Base-by-base conservation (phyloP, 139 green algal genomes). In the Micromonas commoda region DNA sequence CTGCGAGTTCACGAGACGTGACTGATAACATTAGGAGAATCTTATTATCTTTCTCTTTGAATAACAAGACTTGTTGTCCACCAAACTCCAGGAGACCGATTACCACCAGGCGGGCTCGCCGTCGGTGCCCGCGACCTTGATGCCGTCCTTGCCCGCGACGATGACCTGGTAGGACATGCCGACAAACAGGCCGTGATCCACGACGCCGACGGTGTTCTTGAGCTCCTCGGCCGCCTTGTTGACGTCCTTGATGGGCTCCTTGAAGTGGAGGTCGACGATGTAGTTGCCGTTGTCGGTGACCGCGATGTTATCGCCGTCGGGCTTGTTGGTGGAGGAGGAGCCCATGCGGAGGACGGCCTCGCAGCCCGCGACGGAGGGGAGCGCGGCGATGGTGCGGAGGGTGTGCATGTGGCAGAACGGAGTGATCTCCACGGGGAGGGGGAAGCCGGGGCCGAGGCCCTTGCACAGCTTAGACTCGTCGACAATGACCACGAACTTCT, bases 251-350 rank as follows among this genome's bases (percentile, higher is more conserved):
- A 88, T 88, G 29, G 83, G 80, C 61, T 53, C 24, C 67, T 94
- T 65, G 77, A 99, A 98, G 90, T 98, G 97, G 24, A 99, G 89
- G 86, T 99, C 95, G 1, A 99, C 92, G 60, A 99, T 99, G 88
- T 96, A 99, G 91, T 99, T 99, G 80, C 68, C 81, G 90, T 99
- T 99, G 87, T 99, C 95, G 3, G 95, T 98, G 20, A 99, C 93
- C 70, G 98, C 98, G 1, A 90, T 88, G 83, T 96, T 92, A 83
- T 96, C 95, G 53, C 92, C 93, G 23, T 96, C 87, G 26, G 38
- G 79, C 26, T 64, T 64, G 74, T 71, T 71, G 9, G 63, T 77
- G 21, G 51, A 53, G 16, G 65, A 69, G n/a, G 67, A 76, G 0
- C 77, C 86, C 90, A 95, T 95, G 79, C 93, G 90, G 35, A 97